A percentile compares a stretch with the other conserved stretches of the same genome.
phyloP scores from a whole-genome alignment of 805 yeast genomes.

The Pichia nakasei region DNA sequence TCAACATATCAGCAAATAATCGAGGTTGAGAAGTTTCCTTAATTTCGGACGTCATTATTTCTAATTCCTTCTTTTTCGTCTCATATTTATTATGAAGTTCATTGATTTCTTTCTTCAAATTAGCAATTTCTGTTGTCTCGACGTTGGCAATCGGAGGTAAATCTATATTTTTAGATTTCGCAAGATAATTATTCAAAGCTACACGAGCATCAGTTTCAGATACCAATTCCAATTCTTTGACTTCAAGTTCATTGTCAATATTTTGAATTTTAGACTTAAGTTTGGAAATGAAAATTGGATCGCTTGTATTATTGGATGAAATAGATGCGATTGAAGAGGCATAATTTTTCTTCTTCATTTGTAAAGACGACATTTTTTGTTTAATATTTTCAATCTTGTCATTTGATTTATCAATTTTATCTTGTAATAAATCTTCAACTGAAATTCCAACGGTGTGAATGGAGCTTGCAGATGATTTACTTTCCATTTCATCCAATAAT shows the following conservation, averaged over 20 bases:
- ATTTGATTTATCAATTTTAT: slow-evolving; percentile 2
- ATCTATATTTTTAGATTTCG: slow-evolving; percentile 6
- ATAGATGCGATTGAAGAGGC: slow-evolving; percentile 10
- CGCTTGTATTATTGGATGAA: slow-evolving; percentile 2
- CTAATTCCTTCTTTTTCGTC: slow-evolving; percentile 4
- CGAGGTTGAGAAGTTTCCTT: slow-evolving; percentile 12
- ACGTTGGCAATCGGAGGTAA: slow-evolving; percentile 4
- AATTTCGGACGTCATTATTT: slow-evolving; percentile 15
- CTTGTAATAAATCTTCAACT: slow-evolving; percentile 9
- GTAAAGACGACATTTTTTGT: neutral
- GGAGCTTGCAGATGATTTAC: slow-evolving; percentile 3
- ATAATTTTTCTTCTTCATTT: neutral
- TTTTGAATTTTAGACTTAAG: slow-evolving; percentile 1
- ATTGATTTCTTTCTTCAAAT: slow-evolving; percentile 7
- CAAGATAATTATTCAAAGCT: slow-evolving; percentile 12
- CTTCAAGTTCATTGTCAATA: slow-evolving; percentile 9
- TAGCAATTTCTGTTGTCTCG: neutral
- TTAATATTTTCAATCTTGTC: slow-evolving; percentile 1
- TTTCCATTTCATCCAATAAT: slow-evolving; percentile 8
- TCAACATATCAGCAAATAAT: slow-evolving; percentile 3
- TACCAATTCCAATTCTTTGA: slow-evolving; percentile 7
- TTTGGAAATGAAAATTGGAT: neutral
- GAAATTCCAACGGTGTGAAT: slow-evolving; percentile 1
- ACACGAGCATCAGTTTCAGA: slow-evolving; percentile 11
- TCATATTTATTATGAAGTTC: slow-evolving; percentile 5